phyloP scores from a whole-genome alignment of 306 rosid species.

The Lupinus albus region DNA sequence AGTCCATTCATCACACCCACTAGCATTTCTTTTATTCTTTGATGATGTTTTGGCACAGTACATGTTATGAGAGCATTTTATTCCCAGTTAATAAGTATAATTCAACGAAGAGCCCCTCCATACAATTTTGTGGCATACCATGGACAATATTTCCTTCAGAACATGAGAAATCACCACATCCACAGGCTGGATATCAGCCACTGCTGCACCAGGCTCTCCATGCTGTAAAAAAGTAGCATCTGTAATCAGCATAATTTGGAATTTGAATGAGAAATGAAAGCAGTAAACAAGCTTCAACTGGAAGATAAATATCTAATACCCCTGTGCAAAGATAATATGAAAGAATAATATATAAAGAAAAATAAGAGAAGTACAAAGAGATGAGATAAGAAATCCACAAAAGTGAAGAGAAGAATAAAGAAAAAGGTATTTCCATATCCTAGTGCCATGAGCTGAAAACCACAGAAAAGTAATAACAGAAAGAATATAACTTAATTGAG shows the following conservation, averaged over 20 bases:
- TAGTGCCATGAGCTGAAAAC: neutral
- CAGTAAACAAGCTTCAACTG: constrained; percentile 30
- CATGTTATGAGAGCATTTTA: neutral
- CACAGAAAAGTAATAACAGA: constrained; percentile 23
- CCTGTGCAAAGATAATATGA: neutral
- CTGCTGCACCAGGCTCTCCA: constrained; percentile 94
- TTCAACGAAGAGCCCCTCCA: constrained; percentile 7
- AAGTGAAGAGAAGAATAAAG: neutral
- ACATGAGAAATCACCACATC: constrained; percentile 85
- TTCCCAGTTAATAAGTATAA: constrained; percentile 22
- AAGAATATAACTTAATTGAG: constrained; percentile 10
- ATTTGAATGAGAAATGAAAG: constrained; percentile 33
- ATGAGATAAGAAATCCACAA: neutral
- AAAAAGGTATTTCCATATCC: neutral
- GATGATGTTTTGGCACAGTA: neutral
- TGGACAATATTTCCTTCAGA: constrained; percentile 77
- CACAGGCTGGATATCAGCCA: constrained; percentile 82
- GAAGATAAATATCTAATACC: constrained; percentile 33
- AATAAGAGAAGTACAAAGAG: constrained; percentile 11
- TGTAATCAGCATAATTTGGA: constrained; percentile 34
- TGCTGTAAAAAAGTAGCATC: constrained; percentile 63
- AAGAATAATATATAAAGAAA: constrained; percentile 7
- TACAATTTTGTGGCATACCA: constrained; percentile 56
- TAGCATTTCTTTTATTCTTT: neutral
- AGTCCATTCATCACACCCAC: neutral